These are phyloP conservation scores for Acephala macrosclerotiorum DNA, from an alignment of 2,329 filamentous ascomycete genomes.

Conservation along the genomic window DNA sequence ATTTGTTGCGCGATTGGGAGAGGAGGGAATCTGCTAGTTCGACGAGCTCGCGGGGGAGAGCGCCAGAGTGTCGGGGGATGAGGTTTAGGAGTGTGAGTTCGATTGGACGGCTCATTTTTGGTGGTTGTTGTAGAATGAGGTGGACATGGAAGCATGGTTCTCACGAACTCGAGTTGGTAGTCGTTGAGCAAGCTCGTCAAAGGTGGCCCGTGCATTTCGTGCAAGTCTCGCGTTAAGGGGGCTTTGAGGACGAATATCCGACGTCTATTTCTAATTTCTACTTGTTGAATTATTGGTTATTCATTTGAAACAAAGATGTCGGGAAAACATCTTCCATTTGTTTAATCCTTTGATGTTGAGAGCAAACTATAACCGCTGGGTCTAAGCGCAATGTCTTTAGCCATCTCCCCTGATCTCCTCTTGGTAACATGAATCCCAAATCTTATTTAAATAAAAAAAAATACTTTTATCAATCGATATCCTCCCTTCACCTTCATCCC, in stretches of 20 bases:
- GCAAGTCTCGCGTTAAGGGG: background rate
- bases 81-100: conserved; percentile 77
- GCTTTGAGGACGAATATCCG: background rate
- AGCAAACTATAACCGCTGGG: background rate
- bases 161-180: background rate
- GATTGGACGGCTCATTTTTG: conserved; percentile 74
- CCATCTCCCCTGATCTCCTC: background rate
- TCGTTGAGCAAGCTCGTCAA: too few relatives aligned
- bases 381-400: background rate
- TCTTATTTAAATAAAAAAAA: background rate
- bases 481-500: background rate
- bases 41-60: conserved; percentile 73
- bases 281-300: background rate
- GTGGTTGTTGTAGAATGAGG: background rate
- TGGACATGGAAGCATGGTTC: background rate
- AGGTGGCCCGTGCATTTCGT: conserved; percentile 1
- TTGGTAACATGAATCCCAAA: background rate
- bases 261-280: background rate
- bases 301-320: background rate
- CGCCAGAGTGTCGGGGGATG: conserved; percentile 74
- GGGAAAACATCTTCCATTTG: background rate
- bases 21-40: conserved; percentile 77
- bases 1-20: conserved; percentile 80
- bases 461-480: background rate
- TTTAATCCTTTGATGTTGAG: background rate